Conservation (phyloP, 371 early-diverging fungal genomes). For the Rhizomucor miehei region DNA sequence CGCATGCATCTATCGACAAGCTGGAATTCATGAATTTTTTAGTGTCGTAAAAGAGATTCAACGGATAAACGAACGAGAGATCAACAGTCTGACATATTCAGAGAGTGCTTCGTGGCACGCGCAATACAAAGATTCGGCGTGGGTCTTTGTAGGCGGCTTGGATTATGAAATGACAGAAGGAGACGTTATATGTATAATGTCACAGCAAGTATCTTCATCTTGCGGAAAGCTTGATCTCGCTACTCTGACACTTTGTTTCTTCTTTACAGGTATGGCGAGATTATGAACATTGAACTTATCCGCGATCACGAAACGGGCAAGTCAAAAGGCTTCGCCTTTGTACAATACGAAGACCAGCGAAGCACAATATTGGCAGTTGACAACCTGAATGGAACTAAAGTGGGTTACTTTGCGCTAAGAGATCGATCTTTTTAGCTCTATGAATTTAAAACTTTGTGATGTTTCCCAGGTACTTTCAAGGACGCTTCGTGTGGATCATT, state of each 20-base stretch:
- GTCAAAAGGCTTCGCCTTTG: slow-evolving; percentile 86
- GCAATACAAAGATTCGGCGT: slow-evolving; percentile 86
- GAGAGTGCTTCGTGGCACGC: slow-evolving; percentile 82
- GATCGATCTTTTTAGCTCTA: too few relatives aligned
- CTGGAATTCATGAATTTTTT: too few relatives aligned
- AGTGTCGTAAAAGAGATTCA: slow-evolving; percentile 77
- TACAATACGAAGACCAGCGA: slow-evolving; percentile 93
- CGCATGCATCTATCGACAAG: not conserved
- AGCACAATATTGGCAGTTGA: slow-evolving; percentile 92
- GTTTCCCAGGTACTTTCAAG: slow-evolving; percentile 23
- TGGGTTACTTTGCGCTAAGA: slow-evolving; percentile 22
- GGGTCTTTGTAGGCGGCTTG: slow-evolving; percentile 86
- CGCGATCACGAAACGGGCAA: slow-evolving; percentile 86
- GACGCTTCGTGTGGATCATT: slow-evolving; percentile 40
- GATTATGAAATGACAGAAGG: slow-evolving; percentile 89
- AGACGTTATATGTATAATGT: slow-evolving; percentile 87
- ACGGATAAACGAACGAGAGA: slow-evolving; percentile 67
- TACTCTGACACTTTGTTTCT: slow-evolving; percentile 7
- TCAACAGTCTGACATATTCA: slow-evolving; percentile 38
- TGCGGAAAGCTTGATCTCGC: not conserved
- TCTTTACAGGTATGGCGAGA: slow-evolving; percentile 76
- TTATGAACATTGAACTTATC: slow-evolving; percentile 84
- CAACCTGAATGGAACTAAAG: slow-evolving; percentile 85
- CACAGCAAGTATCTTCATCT: slow-evolving; percentile 67
- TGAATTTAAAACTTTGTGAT: not conserved